A percentile compares a stretch with the other conserved stretches of the same genome.
Evolutionary conservation across 495 filamentous ascomycete species (phyloP).

Genomic region (Podospora tetraspora): DNA sequence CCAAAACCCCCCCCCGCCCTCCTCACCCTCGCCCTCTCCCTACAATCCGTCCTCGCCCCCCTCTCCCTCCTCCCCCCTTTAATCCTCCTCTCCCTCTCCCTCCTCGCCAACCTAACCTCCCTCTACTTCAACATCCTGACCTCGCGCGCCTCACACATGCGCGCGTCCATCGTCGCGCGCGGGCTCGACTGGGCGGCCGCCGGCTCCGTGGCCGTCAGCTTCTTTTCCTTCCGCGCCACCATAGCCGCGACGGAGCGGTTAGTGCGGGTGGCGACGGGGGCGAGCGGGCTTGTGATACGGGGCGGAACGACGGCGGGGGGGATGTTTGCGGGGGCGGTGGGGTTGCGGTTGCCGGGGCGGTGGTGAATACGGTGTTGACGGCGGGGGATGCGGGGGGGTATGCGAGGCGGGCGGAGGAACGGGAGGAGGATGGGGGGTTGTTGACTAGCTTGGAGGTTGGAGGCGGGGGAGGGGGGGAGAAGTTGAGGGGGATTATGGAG

Average conservation of each 20-base stretch:
- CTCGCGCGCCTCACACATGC: conserved; percentile 14
- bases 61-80: background rate
- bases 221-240: conserved; percentile 11
- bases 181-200: conserved; percentile 26
- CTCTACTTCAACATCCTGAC: conserved; percentile 18
- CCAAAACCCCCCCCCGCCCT: conserved; percentile 10
- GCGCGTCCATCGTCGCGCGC: conserved; percentile 23
- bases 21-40: background rate
- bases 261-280: conserved; percentile 10
- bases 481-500: conserved; percentile 8
- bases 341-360: conserved; percentile 16
- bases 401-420: conserved; percentile 8
- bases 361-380: conserved; percentile 24
- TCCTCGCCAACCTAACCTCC: conserved; percentile 21
- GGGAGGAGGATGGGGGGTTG: background rate
- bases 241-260: conserved; percentile 14
- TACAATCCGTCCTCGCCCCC: background rate
- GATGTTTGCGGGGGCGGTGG: conserved; percentile 22
- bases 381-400: conserved; percentile 16
- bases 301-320: conserved; percentile 15
- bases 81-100: conserved; percentile 10
- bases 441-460: background rate
- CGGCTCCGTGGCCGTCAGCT: conserved; percentile 3
- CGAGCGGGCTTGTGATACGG: background rate
- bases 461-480: background rate